Base-by-base conservation (phyloP, 495 filamentous ascomycete genomes). In the Xylaria castorea region DNA sequence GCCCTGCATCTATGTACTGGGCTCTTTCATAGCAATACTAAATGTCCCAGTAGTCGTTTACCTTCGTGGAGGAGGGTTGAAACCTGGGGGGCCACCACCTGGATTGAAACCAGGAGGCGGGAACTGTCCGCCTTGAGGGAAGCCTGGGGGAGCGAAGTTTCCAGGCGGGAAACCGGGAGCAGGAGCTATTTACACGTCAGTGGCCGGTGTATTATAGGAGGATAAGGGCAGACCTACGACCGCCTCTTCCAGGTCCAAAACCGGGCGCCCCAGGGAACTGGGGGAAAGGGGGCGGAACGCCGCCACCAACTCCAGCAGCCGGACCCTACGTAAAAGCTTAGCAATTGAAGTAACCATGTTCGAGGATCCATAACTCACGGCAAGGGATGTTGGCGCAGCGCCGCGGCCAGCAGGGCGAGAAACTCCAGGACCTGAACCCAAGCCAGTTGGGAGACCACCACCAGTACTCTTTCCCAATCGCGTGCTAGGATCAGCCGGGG, bases 351-450 rank as follows among this genome's bases (percentile, higher is more conserved):
- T 66, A 50, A 61, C 63, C 74, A 30, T 64, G 63, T 22, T 40
- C 8, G 60, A 38, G 18, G 27, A 32, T 4, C 32, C 65, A 72
- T 38, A 76, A 82, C 86, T 78, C 81, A 81, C 86, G 74, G 84
- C 93, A 76, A 97, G 89, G 74, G 94, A 94, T 75, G 93, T 86
- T 9, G 95, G 94, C 73, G 96, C 82, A 12, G 83, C 87, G 75
- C 96, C 97, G 80, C 96, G 89, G 72, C 97, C 96, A 79, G 95
- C 94, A 79, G 97, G 94, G 77, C 94, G 92, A 74, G 92, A 91
- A 78, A 98, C 94, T 75, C 96, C 96, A 71, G 96, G 92, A 62
- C 97, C 97, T 75, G 95, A 88, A 50, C 89, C 85, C 73, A 97
- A 86, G 61, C 92, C 90, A 22, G 91, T 86, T 16, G 88, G 82